Base-by-base conservation (phyloP, 2,329 filamentous ascomycete genomes). In the Aspergillus sp. region DNA sequence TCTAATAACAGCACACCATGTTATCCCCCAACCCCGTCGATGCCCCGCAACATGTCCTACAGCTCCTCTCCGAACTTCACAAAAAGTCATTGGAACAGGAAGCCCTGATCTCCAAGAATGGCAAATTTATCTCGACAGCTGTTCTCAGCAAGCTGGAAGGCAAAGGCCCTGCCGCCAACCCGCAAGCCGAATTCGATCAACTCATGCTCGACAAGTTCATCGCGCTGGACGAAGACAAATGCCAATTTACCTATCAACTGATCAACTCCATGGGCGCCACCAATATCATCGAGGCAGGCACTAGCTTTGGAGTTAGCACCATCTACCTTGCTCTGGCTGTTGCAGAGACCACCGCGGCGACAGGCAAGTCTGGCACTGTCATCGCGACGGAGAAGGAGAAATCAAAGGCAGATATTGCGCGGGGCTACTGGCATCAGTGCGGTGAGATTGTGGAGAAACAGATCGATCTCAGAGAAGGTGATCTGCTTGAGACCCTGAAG, bases 261-360 rank as follows among this genome's bases (percentile, higher is more conserved):
- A 69, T 81, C 2, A 78, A 79, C 3, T 76, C 80, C 10, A 82
- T 74, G 15, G 77, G 80, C 1, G 85, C 85, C 0, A 76, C 74
- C 2, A 80, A 79, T 45, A 74, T 87, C 25, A 80, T 88, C 32
- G 86, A 89, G 67, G 85, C 84, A 0, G 87, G 86, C 0, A 88
- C 86, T 0, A 84, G 81, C 36, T 88, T 85, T 59, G 86, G 86
- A 2, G 80, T 89, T 1, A 86, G 82, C 59, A 88, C 86, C 0
- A 85, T 88, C 48, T 89, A 87, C 60, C 79, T 88, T 1, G 84
- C 86, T 0, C 75, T 88, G 1, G 87, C 85, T 0, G 83, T 85
- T 0, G 78, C 78, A 0, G 77, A 83, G 57, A 87, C 84, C 59
- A 76, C 74, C 0, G 66, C 63, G 0, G 61, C 55, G 2, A 65